These are phyloP conservation scores for Cyanidioschyzon merolae DNA, from an alignment of 23 red algal genomes.

Conservation along the genomic window DNA sequence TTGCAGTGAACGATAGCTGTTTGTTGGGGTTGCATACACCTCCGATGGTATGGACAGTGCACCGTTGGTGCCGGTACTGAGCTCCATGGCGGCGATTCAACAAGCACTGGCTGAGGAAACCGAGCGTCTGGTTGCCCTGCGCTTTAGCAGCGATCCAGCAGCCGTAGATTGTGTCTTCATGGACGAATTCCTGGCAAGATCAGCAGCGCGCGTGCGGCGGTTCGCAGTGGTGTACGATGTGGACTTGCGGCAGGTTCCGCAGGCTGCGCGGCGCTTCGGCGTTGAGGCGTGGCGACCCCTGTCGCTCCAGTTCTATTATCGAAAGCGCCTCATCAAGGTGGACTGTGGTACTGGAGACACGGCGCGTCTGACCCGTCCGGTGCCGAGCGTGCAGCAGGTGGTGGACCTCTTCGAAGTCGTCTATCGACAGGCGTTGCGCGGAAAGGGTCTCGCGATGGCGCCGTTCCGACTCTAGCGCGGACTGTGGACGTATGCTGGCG, in stretches of 20 bases:
- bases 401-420: conserved; percentile 8
- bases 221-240: conserved; percentile 5
- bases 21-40: too few relatives aligned
- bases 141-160: not conserved
- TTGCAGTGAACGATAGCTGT: too few relatives aligned
- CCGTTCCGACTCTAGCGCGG: not conserved
- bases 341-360: not conserved
- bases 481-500: too few relatives aligned
- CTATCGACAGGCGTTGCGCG: conserved; percentile 14
- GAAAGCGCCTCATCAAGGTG: not conserved
- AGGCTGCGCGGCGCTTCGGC: not conserved
- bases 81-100: not conserved
- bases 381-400: not conserved
- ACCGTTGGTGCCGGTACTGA: too few relatives aligned
- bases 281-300: not conserved
- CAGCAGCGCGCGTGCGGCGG: not conserved
- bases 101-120: not conserved
- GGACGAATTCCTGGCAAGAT: not conserved
- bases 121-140: not conserved
- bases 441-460: not conserved
- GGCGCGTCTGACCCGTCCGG: not conserved
- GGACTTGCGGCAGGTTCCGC: not conserved
- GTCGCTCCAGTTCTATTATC: not conserved
- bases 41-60: too few relatives aligned
- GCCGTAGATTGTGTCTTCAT: not conserved